phyloP scores from a whole-genome alignment of 1,284 basidiomycete species.

The Sanghuangporus weigelae region DNA sequence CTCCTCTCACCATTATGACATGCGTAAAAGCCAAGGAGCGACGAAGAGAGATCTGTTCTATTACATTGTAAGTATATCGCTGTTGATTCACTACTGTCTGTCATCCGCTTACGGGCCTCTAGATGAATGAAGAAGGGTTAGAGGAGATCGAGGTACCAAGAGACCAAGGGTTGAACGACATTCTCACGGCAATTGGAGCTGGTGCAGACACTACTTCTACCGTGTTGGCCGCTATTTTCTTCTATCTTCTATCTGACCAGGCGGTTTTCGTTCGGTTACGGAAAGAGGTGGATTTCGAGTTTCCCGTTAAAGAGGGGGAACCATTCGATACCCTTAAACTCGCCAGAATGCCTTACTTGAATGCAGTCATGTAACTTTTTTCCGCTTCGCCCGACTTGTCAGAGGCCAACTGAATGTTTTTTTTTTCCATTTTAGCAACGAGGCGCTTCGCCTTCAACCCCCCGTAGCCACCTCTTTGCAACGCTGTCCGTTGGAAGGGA shows the following conservation, averaged over 20 bases:
- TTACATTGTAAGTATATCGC: constrained; percentile 28
- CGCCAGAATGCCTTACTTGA: constrained; percentile 27
- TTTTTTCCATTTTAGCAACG: background rate
- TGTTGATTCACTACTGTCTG: background rate
- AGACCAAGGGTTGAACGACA: constrained; percentile 28
- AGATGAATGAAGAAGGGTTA: constrained; percentile 29
- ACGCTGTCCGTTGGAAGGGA: constrained; percentile 1
- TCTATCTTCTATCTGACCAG: constrained; percentile 30
- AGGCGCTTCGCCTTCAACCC: constrained; percentile 11
- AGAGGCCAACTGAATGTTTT: background rate
- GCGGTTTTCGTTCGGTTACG: constrained; percentile 23
- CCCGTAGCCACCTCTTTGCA: constrained; percentile 2
- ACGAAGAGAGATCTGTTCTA: constrained; percentile 33
- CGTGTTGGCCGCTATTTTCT: constrained; percentile 27
- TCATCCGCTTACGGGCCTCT: background rate
- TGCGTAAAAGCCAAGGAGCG: constrained; percentile 23
- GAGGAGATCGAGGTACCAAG: constrained; percentile 21
- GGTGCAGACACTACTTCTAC: constrained; percentile 35
- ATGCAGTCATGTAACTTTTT: constrained; percentile 28
- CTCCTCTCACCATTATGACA: constrained; percentile 17
- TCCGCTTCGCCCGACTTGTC: background rate
- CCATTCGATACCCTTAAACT: constrained; percentile 19
- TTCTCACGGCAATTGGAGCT: constrained; percentile 30
- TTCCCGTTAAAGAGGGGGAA: constrained; percentile 18
- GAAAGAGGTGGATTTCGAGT: constrained; percentile 26